These are phyloP conservation scores for Carex arenaria DNA, from an alignment of 202 grass and related monocot species.

Conservation along the genomic window DNA sequence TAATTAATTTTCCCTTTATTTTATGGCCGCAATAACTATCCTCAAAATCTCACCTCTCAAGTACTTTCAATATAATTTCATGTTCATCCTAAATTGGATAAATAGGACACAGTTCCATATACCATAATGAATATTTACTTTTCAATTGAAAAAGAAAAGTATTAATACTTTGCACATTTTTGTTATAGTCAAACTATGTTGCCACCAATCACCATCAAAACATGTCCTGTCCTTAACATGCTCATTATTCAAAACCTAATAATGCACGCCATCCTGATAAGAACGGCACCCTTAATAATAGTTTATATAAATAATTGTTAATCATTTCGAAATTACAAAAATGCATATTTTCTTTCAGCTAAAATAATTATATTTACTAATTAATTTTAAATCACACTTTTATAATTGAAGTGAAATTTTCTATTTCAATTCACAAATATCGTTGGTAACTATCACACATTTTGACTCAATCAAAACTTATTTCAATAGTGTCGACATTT, in stretches of 20 bases:
- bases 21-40: background rate
- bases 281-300: background rate
- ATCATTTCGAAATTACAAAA: too few relatives aligned
- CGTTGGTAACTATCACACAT: background rate
- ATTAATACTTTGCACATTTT: background rate
- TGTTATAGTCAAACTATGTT: background rate
- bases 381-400: background rate
- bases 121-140: background rate
- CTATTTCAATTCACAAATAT: background rate
- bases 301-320: too few relatives aligned
- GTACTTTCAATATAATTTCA: background rate
- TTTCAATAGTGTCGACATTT: background rate
- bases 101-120: background rate
- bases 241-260: background rate
- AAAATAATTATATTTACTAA: too few relatives aligned
- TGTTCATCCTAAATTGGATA: background rate
- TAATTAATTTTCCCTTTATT: too few relatives aligned
- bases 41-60: background rate
- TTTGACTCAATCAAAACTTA: background rate
- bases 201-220: background rate
- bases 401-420: background rate
- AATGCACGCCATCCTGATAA: background rate
- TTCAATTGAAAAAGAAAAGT: background rate
- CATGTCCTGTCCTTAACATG: background rate
- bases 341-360: too few relatives aligned